Evolutionary conservation across 2,329 filamentous ascomycete species (phyloP).

Genomic region (Purpureocillium takamizusanense): DNA sequence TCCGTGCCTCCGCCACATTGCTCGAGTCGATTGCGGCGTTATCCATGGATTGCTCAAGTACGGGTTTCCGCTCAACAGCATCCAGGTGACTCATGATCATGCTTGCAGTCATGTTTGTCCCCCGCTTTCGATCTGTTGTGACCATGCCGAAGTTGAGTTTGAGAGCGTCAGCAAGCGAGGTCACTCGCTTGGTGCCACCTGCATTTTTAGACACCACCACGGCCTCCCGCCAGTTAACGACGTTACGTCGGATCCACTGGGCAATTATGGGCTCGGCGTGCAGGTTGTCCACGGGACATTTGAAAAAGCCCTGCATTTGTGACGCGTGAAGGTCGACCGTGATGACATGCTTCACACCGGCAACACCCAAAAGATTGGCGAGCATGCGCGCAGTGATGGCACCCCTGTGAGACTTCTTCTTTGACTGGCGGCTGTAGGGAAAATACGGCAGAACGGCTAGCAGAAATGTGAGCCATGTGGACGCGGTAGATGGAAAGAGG

Average conservation of each 20-base stretch:
- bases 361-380: slow-evolving; percentile 85
- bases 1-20: slow-evolving; percentile 11
- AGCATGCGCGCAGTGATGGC: slow-evolving; percentile 97
- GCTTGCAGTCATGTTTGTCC: slow-evolving; percentile 66
- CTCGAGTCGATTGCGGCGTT: slow-evolving; percentile 9
- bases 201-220: slow-evolving; percentile 98
- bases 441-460: slow-evolving; percentile 87
- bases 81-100: slow-evolving; percentile 66
- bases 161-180: slow-evolving; percentile 85
- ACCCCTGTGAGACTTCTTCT: slow-evolving; percentile 95
- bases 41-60: slow-evolving; percentile 24
- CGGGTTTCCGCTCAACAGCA: slow-evolving; percentile 39
- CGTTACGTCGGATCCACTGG: slow-evolving; percentile 87
- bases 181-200: slow-evolving; percentile 93
- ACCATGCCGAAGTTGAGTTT: slow-evolving; percentile 98
- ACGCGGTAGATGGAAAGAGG: slow-evolving; percentile 4
- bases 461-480: slow-evolving; percentile 4
- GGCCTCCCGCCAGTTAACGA: slow-evolving; percentile 78
- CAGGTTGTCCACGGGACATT: slow-evolving; percentile 93
- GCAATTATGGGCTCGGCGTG: slow-evolving; percentile 93
- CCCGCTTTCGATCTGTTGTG: slow-evolving; percentile 68
- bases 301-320: slow-evolving; percentile 99
- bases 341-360: slow-evolving; percentile 94
- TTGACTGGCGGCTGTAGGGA: slow-evolving; percentile 97
- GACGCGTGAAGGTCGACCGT: slow-evolving; percentile 93